phyloP scores from a whole-genome alignment of 495 filamentous ascomycete genomes.

The Lophiotrema nucula region DNA sequence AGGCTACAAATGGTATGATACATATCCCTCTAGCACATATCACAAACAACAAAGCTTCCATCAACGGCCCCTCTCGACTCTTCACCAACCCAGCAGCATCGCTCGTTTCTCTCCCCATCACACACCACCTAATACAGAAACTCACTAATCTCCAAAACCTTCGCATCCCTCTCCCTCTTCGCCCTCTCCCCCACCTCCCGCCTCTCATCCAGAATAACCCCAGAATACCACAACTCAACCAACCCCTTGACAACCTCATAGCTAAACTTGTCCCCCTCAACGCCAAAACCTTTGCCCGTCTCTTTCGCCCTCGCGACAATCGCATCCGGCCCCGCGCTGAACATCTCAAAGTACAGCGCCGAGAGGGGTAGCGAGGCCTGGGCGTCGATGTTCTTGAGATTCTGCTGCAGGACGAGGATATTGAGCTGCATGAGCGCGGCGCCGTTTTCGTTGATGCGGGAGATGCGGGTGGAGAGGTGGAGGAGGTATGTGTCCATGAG shows the following conservation, averaged over 20 bases:
- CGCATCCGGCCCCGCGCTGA: slow-evolving; percentile 70
- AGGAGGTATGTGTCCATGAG: slow-evolving; percentile 72
- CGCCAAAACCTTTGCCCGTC: slow-evolving; percentile 31
- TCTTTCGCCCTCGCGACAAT: slow-evolving; percentile 44
- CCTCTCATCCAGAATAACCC: slow-evolving; percentile 65
- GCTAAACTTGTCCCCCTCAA: slow-evolving; percentile 56
- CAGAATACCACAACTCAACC: slow-evolving; percentile 82
- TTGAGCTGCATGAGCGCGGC: slow-evolving; percentile 82
- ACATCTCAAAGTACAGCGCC: slow-evolving; percentile 76
- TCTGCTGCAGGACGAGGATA: slow-evolving; percentile 90
- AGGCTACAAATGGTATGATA: too few relatives aligned
- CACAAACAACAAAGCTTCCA: too few relatives aligned
- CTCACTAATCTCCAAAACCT: slow-evolving; percentile 72
- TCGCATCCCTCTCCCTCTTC: slow-evolving; percentile 72
- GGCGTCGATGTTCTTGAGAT: slow-evolving; percentile 83
- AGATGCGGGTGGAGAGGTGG: slow-evolving; percentile 56
- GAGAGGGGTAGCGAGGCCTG: slow-evolving; percentile 60
- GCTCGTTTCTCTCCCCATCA: neutral
- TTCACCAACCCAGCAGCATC: too few relatives aligned
- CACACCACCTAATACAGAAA: slow-evolving; percentile 53
- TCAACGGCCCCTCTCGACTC: too few relatives aligned
- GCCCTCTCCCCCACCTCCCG: slow-evolving; percentile 69
- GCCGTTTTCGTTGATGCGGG: slow-evolving; percentile 71
- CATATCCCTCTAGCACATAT: too few relatives aligned
- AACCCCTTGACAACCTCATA: slow-evolving; percentile 83